Evolutionary conservation across 768 basidiomycete species (phyloP).

Genomic region (Suillus clintonianus): DNA sequence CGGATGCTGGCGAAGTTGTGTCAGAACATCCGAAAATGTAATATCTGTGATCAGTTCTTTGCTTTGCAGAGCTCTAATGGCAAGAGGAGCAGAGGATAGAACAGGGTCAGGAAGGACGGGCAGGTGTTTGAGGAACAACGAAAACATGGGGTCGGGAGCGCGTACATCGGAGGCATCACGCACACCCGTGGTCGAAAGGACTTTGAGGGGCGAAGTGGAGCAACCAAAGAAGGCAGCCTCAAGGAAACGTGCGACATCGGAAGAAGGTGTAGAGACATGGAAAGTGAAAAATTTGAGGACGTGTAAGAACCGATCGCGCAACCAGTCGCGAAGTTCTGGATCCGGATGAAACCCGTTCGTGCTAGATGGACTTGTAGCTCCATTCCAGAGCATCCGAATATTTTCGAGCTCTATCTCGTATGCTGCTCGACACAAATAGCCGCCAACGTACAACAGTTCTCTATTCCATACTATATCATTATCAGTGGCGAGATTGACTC

Average conservation of each 20-base stretch:
- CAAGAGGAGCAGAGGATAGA: conserved; percentile 52
- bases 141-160: conserved; percentile 68
- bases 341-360: conserved; percentile 32
- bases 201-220: conserved; percentile 52
- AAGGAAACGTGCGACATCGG: conserved; percentile 69
- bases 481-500: not conserved
- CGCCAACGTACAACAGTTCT: conserved; percentile 84
- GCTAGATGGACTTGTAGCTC: conserved; percentile 36
- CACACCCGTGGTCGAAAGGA: conserved; percentile 79
- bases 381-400: conserved; percentile 63
- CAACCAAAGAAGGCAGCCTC: conserved; percentile 82
- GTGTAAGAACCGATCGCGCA: conserved; percentile 70
- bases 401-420: conserved; percentile 81
- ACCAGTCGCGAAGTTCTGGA: conserved; percentile 46
- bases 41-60: conserved; percentile 72
- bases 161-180: conserved; percentile 66
- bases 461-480: conserved; percentile 75
- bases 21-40: conserved; percentile 79
- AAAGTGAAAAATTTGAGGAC: conserved; percentile 90
- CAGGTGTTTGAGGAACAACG: conserved; percentile 74
- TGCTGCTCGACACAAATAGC: conserved; percentile 76
- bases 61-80: conserved; percentile 61
- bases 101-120: conserved; percentile 72
- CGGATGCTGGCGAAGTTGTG: conserved; percentile 71
- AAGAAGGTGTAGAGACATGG: conserved; percentile 82